Percentiles rank a stretch among this genome's conserved stretches.
phyloP scores from a whole-genome alignment of 345 rosid species.

The Lumnitzera littorea region DNA sequence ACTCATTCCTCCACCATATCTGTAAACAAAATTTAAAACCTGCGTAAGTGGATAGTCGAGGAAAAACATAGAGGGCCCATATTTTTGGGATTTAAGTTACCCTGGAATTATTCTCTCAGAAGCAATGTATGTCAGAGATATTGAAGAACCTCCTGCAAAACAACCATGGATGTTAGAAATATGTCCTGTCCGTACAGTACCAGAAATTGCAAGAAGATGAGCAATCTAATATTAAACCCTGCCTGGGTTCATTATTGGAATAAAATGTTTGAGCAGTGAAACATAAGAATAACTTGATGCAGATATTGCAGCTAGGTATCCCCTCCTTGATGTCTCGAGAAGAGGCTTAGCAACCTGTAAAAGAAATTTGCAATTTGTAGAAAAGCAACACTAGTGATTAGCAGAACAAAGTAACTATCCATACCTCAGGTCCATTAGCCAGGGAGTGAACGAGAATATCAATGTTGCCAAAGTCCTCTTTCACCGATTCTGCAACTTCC shows the following conservation, averaged over 20 bases:
- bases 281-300: slow-evolving; percentile 93
- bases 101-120: slow-evolving; percentile 95
- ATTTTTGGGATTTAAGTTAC: slow-evolving; percentile 20
- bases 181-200: not conserved
- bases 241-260: slow-evolving; percentile 96
- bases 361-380: not conserved
- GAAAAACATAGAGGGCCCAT: not conserved
- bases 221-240: slow-evolving; percentile 11
- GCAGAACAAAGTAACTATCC: not conserved
- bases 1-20: slow-evolving; percentile 99
- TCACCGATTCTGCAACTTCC: slow-evolving; percentile 91
- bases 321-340: slow-evolving; percentile 87
- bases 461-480: slow-evolving; percentile 74
- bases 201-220: not conserved
- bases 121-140: slow-evolving; percentile 93
- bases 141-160: slow-evolving; percentile 80
- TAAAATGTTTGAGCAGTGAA: slow-evolving; percentile 77
- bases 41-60: not conserved
- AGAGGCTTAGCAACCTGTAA: slow-evolving; percentile 80
- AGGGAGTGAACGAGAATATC: slow-evolving; percentile 96
- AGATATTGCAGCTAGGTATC: slow-evolving; percentile 88
- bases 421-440: slow-evolving; percentile 96
- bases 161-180: slow-evolving; percentile 16
- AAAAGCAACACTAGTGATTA: not conserved
- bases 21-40: slow-evolving; percentile 15